Evolutionary conservation across 2,329 filamentous ascomycete species (phyloP).

Genomic region (Calonectria pauciramosa): DNA sequence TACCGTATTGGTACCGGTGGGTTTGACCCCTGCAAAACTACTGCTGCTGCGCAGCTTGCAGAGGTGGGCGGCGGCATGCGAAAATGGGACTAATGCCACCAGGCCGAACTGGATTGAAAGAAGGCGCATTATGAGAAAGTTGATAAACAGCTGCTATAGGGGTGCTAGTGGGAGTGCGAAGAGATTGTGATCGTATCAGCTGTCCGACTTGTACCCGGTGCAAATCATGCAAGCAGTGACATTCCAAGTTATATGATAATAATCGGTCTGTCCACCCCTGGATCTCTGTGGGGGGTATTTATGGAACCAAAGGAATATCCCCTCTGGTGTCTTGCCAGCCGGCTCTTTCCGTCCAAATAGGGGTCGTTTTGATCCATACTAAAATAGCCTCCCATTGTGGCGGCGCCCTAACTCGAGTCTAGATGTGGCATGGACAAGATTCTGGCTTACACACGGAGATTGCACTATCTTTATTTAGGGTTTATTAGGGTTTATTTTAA

Average conservation of each 20-base stretch:
- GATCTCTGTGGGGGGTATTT: neutral
- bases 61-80: neutral
- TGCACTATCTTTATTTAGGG: no score
- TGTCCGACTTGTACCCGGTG: neutral
- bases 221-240: neutral
- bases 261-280: neutral
- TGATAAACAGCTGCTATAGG: neutral
- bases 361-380: neutral
- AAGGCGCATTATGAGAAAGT: neutral
- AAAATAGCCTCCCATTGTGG: neutral
- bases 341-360: neutral
- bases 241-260: neutral
- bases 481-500: no score
- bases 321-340: neutral
- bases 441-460: neutral
- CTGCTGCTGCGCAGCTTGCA: neutral
- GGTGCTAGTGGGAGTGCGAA: neutral
- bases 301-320: neutral
- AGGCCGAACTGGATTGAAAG: neutral
- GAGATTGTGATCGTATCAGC: neutral
- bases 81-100: neutral
- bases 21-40: neutral
- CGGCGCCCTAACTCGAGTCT: neutral
- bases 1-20: neutral
- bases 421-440: neutral